These are phyloP conservation scores for Pezicula rhizophila DNA, from an alignment of 2,329 filamentous ascomycete genomes.

Conservation along the genomic window DNA sequence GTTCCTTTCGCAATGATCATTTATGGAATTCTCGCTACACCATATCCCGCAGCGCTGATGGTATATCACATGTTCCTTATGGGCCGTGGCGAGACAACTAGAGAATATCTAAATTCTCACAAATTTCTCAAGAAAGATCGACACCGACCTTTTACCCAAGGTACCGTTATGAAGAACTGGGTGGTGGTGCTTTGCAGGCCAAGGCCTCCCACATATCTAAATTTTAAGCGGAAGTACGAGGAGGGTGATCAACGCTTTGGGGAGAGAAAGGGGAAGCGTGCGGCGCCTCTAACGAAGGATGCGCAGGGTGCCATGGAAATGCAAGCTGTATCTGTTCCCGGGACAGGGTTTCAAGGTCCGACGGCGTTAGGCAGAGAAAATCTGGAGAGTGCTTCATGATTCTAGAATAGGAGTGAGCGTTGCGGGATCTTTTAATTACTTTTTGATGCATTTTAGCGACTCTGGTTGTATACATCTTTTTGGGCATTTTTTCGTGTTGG, in stretches of 20 bases:
- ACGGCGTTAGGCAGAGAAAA: constrained; percentile 11
- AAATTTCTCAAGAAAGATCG: constrained; percentile 91
- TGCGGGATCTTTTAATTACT: not conserved
- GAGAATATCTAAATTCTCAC: constrained; percentile 92
- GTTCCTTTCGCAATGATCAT: constrained; percentile 86
- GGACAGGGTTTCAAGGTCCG: constrained; percentile 48
- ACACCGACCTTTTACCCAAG: constrained; percentile 84
- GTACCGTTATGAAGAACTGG: constrained; percentile 71
- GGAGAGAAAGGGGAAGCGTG: constrained; percentile 44
- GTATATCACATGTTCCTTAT: constrained; percentile 90
- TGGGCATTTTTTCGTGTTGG: not conserved
- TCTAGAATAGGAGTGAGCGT: not conserved
- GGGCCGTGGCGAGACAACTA: constrained; percentile 84
- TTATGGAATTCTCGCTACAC: constrained; percentile 66
- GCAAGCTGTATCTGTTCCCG: constrained; percentile 39
- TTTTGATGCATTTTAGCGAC: constrained; percentile 1
- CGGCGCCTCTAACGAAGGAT: constrained; percentile 40
- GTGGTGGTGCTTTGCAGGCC: constrained; percentile 75
- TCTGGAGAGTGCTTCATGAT: too few relatives aligned
- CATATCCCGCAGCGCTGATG: constrained; percentile 79
- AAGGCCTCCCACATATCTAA: constrained; percentile 79
- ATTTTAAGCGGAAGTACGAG: constrained; percentile 72
- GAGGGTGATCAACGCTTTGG: constrained; percentile 83
- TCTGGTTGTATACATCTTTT: not conserved
- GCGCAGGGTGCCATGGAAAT: constrained; percentile 65